Evolutionary conservation across 768 basidiomycete genomes (phyloP), one percentile per base, ranked within the genome.

Genomic region (Tylopilus rubrobrunneus): DNA sequence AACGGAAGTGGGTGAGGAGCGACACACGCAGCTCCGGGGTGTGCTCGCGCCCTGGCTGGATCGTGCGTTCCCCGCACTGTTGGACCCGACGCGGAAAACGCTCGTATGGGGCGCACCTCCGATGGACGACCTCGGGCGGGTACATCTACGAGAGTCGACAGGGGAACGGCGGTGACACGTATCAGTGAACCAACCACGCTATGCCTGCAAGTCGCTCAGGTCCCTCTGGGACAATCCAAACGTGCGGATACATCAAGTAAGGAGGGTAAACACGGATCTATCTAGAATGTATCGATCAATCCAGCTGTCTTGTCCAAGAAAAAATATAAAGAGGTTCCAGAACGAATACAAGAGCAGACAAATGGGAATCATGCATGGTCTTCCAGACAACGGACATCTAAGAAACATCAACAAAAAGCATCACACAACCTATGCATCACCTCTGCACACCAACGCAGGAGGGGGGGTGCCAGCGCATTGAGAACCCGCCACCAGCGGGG

Each of bases 81-180:
- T 86, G 40, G 85, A 89, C 62, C 85, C 86, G 10, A 67, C 73
- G 56, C 71, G 67, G 37, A 86, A 84, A 67, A 86, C 85, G 0
- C 59, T 87, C 6, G 79, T 90, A 4, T 86, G 82, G 83, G 85
- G 84, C 31, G 88, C 89, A 27, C 88, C 88, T 6, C 72, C 83
- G 1, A 75, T 89, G 49, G 86, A 89, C 58, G 74, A 77, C 46
- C 63, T 83, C 14, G 86, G 85, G 48, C 78, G 73, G 54, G 63
- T 80, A 59, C 7, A 21, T 34, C 23, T 53, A 40, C 54, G 33
- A 25, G 43, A 48, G n/a, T 58, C 57, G 7, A 37, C 15, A 9
- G 29, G 28, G 23, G 39, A 48, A 36, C 51, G 25, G 19, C 40
- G 48, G 51, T 61, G 21, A 54, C 37, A 6, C 44, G 23, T 4